Conservation (phyloP, 306 rosid genomes). For the Crataegus laevigata region DNA sequence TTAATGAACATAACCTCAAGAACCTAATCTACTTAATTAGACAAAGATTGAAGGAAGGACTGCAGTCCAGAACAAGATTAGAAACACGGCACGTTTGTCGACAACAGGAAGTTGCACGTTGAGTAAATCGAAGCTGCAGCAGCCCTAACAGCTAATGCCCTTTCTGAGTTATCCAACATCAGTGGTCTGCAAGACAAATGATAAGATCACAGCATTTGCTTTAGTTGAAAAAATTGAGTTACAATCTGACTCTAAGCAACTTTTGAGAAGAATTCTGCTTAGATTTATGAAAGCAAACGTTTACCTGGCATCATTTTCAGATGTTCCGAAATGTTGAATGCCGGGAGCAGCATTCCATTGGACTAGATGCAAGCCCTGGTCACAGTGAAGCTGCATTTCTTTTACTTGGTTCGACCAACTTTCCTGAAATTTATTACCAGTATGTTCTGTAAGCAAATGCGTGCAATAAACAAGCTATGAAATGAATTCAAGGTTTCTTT, state of each 20-base stretch:
- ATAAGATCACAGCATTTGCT: neutral
- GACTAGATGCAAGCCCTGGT: constrained; percentile 60
- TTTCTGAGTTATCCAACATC: constrained; percentile 45
- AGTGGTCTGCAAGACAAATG: constrained; percentile 32
- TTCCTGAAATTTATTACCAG: constrained; percentile 56
- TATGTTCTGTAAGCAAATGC: neutral
- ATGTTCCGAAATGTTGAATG: constrained; percentile 40
- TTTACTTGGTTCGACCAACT: constrained; percentile 85
- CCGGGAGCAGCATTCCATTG: constrained; percentile 25
- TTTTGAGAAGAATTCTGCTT: neutral
- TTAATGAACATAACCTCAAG: neutral
- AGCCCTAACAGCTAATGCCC: constrained; percentile 76
- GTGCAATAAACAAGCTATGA: neutral
- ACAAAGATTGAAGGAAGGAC: neutral
- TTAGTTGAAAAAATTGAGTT: neutral
- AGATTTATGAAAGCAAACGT: neutral
- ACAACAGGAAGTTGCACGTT: constrained; percentile 68
- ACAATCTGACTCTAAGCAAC: neutral
- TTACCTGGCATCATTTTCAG: constrained; percentile 55
- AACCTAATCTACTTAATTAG: neutral
- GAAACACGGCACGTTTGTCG: constrained; percentile 41
- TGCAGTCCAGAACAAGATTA: constrained; percentile 12
- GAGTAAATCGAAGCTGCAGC: constrained; percentile 97
- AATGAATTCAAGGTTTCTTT: neutral
- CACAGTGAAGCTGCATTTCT: constrained; percentile 79